Base-by-base conservation (phyloP, 2,329 filamentous ascomycete species). In the Arthrinium puccinioides region DNA sequence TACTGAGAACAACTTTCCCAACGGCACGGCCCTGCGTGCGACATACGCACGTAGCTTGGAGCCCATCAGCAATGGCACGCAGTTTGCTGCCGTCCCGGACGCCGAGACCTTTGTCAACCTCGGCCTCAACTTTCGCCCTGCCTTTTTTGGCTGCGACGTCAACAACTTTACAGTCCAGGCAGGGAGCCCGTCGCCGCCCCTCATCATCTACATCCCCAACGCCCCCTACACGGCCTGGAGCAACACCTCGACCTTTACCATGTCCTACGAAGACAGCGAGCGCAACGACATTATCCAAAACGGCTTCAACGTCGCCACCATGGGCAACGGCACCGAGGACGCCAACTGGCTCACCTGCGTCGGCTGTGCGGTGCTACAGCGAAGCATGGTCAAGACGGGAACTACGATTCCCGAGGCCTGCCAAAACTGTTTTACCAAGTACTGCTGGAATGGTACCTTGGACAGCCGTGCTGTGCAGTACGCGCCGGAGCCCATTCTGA, bases 401-500 rank as follows among this genome's bases (percentile, higher is more conserved):
- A 83, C 82, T 1, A 44, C 64, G 0, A 70, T 89, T 2, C 90
- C 90, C 0, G 68, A 73, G 1, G 77, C 76, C 9, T 98, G 92
- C 65, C 68, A 63, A 29, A 53, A 70, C 34, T 98, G 92, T 65
- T 97, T 96, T 60, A 48, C 67, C 10, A 61, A 67, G 15, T 96
- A 96, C 66, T 98, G 92, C 73, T 98, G 92, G 92, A 76, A 96
- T 57, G 92, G 92, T n/a, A 85, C 76, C 1, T 50, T 42, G 0
- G 55, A 63, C 35, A 56, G 48, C 34, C 49, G 59, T 0, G 43
- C 50, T 2, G 41, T 42, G 11, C 9, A 11, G 4, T 77, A 71
- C 41, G 55, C 65, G 16, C 72, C 74, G 1, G 36, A 41, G 32
- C 42, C 49, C 5, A 43, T 47, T 25, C 29, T 55, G 11, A 38